Evolutionary conservation across 2,329 filamentous ascomycete genomes (phyloP).

Genomic region (Chaetomiaceae sp.): DNA sequence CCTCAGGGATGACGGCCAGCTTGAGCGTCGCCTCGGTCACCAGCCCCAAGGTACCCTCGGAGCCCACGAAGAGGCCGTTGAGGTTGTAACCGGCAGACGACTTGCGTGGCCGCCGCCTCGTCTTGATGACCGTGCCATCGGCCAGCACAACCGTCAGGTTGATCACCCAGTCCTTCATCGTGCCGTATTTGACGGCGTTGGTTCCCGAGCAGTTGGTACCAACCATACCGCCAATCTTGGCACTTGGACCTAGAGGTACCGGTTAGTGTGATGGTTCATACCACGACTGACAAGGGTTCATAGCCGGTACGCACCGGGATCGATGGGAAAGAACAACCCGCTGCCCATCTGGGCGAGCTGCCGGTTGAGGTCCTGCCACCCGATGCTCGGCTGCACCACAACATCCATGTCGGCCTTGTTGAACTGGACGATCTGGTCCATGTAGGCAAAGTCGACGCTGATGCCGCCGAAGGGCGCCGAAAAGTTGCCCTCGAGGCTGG

Average conservation of each 20-base stretch:
- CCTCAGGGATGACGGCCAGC: conserved; percentile 67
- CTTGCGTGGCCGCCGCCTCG: conserved; percentile 68
- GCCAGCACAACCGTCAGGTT: conserved; percentile 76
- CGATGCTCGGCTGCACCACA: conserved; percentile 82
- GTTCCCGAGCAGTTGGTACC: conserved; percentile 74
- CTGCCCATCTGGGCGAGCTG: conserved; percentile 59
- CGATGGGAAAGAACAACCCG: conserved; percentile 84
- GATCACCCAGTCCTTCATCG: conserved; percentile 84
- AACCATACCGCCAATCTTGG: conserved; percentile 78
- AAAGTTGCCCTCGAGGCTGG: conserved; percentile 85
- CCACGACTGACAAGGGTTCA: conserved; percentile 17
- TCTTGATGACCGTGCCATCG: conserved; percentile 75
- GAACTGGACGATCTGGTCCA: conserved; percentile 75
- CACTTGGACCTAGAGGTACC: conserved; percentile 45
- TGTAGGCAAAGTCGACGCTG: conserved; percentile 81
- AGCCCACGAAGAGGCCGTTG: conserved; percentile 72
- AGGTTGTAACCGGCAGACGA: conserved; percentile 79
- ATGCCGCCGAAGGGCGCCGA: conserved; percentile 80
- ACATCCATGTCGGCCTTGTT: conserved; percentile 88
- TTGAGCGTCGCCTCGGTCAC: conserved; percentile 81
- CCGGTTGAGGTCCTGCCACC: conserved; percentile 87
- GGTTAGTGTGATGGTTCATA: conserved; percentile 4
- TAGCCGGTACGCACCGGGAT: conserved; percentile 56
- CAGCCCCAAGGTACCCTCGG: conserved; percentile 73
- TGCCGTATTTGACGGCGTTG: conserved; percentile 74